phyloP scores from a whole-genome alignment of 129 eudicot genomes.

The Smallanthus sonchifolius region DNA sequence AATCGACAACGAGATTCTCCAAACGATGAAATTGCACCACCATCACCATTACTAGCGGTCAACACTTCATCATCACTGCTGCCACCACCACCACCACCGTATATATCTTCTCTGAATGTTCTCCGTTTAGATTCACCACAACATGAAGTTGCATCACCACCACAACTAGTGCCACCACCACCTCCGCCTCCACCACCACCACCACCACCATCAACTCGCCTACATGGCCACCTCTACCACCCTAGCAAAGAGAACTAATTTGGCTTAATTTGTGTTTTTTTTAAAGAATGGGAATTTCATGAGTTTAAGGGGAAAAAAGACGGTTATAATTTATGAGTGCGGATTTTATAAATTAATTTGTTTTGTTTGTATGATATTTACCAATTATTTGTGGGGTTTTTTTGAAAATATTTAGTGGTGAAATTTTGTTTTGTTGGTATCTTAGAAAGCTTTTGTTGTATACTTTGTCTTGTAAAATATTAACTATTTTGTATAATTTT shows the following conservation, averaged over 20 bases:
- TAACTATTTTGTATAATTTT: neutral
- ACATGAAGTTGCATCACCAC: constrained; percentile 11
- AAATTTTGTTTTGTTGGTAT: neutral
- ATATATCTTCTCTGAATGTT: constrained; percentile 16
- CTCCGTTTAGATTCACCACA: constrained; percentile 6
- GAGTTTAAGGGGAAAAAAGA: neutral
- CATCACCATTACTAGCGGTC: constrained; percentile 8
- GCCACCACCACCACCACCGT: constrained; percentile 5
- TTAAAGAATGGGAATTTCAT: neutral
- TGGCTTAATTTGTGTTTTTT: neutral
- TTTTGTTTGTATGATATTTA: constrained; percentile 15
- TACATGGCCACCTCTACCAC: neutral
- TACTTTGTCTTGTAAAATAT: neutral
- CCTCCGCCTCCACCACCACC: constrained; percentile 1
- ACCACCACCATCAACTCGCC: neutral
- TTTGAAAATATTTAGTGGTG: neutral
- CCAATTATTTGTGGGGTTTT: neutral
- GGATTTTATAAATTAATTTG: neutral
- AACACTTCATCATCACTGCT: constrained; percentile 1
- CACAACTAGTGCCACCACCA: neutral
- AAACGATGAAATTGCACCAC: constrained; percentile 6
- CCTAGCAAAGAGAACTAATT: neutral
- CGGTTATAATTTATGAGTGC: neutral
- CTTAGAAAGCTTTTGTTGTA: neutral
- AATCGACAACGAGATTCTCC: constrained; percentile 16